A percentile compares a stretch with the other conserved stretches of the same genome.
Conservation (phyloP, 2,329 filamentous ascomycete species). For the Fusarium veterinarium region DNA sequence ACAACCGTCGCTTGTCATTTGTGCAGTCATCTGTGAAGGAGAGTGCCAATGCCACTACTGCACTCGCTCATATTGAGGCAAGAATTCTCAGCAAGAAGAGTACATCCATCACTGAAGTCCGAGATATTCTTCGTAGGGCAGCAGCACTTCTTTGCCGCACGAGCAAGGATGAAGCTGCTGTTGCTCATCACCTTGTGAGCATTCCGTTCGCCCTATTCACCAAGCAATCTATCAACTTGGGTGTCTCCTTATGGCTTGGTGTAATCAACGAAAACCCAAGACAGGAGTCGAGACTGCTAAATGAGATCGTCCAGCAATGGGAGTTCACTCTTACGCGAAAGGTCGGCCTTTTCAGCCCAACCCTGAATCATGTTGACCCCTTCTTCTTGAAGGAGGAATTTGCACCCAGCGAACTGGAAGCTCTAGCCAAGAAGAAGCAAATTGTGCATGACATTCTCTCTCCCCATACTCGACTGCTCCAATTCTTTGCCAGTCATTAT, state of each 20-base stretch:
- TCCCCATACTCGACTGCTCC: constrained; percentile 85
- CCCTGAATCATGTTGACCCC: constrained; percentile 81
- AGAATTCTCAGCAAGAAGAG: constrained; percentile 75
- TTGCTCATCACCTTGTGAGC: constrained; percentile 87
- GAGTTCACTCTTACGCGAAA: constrained; percentile 82
- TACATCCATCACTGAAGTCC: constrained; percentile 78
- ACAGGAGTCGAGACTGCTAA: constrained; percentile 86
- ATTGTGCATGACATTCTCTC: constrained; percentile 84
- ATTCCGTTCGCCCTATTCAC: constrained; percentile 95
- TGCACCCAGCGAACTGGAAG: constrained; percentile 85
- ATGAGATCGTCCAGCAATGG: constrained; percentile 91
- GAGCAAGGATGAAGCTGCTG: constrained; percentile 78
- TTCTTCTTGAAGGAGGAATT: constrained; percentile 94
- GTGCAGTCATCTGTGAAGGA: constrained; percentile 64
- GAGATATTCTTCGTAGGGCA: constrained; percentile 84
- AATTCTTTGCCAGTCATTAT: constrained; percentile 94
- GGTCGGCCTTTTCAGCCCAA: constrained; percentile 82
- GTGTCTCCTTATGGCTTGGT: constrained; percentile 94
- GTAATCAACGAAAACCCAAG: constrained; percentile 95
- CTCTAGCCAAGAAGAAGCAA: constrained; percentile 80
- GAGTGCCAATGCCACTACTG: constrained; percentile 69
- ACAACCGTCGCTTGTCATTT: constrained; percentile 64
- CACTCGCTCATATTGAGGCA: constrained; percentile 78
- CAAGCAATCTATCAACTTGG: constrained; percentile 94
- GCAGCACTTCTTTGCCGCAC: constrained; percentile 87